These are phyloP conservation scores for Apophysomyces ossiformis DNA, from an alignment of 371 early-diverging fungal genomes.

Conservation along the genomic window DNA sequence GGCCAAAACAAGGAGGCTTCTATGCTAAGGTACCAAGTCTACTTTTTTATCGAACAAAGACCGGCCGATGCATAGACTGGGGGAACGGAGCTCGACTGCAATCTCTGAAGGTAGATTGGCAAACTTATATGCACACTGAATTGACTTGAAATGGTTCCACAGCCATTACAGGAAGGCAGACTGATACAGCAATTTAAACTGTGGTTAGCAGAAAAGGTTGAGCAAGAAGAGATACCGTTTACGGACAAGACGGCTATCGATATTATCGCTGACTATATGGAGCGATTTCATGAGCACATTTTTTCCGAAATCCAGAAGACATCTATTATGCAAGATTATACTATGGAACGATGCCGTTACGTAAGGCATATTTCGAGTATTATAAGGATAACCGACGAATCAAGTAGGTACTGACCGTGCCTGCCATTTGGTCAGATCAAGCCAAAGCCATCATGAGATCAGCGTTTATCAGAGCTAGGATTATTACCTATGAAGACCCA, in stretches of 20 bases:
- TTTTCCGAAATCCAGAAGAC: conserved; percentile 40
- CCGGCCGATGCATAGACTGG: conserved; percentile 41
- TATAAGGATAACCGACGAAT: background rate
- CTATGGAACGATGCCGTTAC: conserved; percentile 30
- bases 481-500: conserved; percentile 44
- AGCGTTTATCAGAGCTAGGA: conserved; percentile 47
- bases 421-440: conserved; percentile 55
- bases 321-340: conserved; percentile 13
- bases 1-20: conserved; percentile 34
- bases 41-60: conserved; percentile 24
- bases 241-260: conserved; percentile 29
- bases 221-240: conserved; percentile 34
- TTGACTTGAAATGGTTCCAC: background rate
- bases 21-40: conserved; percentile 37
- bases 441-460: conserved; percentile 54
- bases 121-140: background rate
- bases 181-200: conserved; percentile 53
- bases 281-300: conserved; percentile 42
- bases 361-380: conserved; percentile 9
- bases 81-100: conserved; percentile 53
- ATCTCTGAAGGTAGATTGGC: conserved; percentile 35
- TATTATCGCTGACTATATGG: conserved; percentile 43
- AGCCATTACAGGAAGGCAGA: conserved; percentile 25
- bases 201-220: conserved; percentile 43
- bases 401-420: conserved; percentile 45